Evolutionary conservation across 1,284 basidiomycete genomes (phyloP), one percentile per base, ranked within the genome.

Genomic region (Inonotus obliquus): DNA sequence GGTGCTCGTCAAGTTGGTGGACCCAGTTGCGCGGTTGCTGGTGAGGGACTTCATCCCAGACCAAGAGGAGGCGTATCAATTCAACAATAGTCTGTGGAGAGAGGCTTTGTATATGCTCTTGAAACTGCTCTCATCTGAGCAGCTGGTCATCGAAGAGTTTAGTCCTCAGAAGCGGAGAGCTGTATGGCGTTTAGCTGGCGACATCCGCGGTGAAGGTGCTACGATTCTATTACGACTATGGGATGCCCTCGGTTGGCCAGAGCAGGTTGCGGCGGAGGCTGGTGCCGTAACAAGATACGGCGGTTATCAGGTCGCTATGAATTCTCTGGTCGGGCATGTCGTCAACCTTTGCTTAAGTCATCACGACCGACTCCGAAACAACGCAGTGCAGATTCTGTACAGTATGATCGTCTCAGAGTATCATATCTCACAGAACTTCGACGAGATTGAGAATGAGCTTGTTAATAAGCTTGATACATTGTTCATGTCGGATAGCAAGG

Each of bases 341-440:
- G 88, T 99, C 61, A 91, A 94, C 68, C 80, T 98, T 1, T 98
- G 96, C 71, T 78, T 98, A 52, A 97, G 94, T 63, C 93, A 96
- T 68, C 96, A 98, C 69, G 96, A 98, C 70, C 88, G 91, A 68
- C 80, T 98, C 55, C 87, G 96, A 65, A 92, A 85, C 68, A 91
- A 92, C 66, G 95, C 94, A 0, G 94, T 97, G 6, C 88, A 92
- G 66, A 95, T 98, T 55, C 81, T 98, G 23, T 96, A 91, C 74
- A 92, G 91, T 68, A 98, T 98, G 94, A 96, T 98, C 66, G 86
- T 97, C 57, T 92, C 94, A 4, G 94, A 98, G 71, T 92, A 91
- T 71, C 85, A 92, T 54, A 85, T 88, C 63, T 85, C 86, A 13
- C 86, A 85, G 23, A 86, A 91, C 71, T 94, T 94, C 69, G 87